Evolutionary conservation across 1,139 yeast genomes (phyloP).

Genomic region (Hemisphaericaspora xylofermentans): DNA sequence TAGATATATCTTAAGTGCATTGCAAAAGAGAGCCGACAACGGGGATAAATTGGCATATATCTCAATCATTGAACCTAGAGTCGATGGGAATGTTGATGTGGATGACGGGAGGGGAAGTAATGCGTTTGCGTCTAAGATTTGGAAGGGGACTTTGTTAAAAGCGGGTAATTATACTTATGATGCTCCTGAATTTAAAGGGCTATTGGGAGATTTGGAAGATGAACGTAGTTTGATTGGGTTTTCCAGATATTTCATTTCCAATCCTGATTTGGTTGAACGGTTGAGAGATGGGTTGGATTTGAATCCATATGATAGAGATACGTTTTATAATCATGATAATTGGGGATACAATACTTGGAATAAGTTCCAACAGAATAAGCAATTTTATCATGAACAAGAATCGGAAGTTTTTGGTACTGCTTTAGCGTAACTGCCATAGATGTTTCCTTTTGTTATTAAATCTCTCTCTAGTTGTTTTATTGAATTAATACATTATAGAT

Average conservation of each 20-base stretch:
- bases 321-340: constrained; percentile 18
- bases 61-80: constrained; percentile 47
- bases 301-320: constrained; percentile 23
- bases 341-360: constrained; percentile 23
- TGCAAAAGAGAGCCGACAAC: constrained; percentile 33
- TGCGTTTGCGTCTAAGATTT: constrained; percentile 36
- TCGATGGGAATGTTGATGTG: constrained; percentile 8
- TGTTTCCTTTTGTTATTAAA: background rate
- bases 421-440: background rate
- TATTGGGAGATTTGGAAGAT: constrained; percentile 22
- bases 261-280: constrained; percentile 50
- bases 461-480: background rate
- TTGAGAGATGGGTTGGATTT: constrained; percentile 42
- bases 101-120: constrained; percentile 10
- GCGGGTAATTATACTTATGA: constrained; percentile 39
- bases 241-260: constrained; percentile 46
- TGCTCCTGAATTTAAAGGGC: constrained; percentile 16
- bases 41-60: constrained; percentile 46
- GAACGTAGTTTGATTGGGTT: constrained; percentile 40
- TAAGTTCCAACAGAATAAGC: constrained; percentile 10
- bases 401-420: constrained; percentile 1
- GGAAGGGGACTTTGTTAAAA: constrained; percentile 47
- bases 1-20: constrained; percentile 31
- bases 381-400: constrained; percentile 14
- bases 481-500: background rate